A percentile compares a stretch with the other conserved stretches of the same genome.
These are phyloP conservation scores for Rosa chinensis DNA, from an alignment of 306 rosid genomes.

Conservation along the genomic window DNA sequence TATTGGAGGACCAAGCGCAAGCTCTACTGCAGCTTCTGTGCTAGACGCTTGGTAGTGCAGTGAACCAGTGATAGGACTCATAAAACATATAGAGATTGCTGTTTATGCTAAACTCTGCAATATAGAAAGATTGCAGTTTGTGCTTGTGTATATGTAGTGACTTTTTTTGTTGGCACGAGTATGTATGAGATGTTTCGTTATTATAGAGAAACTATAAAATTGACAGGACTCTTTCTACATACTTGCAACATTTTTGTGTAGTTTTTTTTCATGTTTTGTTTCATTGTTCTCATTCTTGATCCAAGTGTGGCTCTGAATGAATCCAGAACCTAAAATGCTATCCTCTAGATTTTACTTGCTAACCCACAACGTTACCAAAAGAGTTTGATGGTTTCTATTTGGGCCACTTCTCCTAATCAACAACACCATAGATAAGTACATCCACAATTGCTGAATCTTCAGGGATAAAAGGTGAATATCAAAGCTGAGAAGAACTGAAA, in stretches of 20 bases:
- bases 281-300: not conserved
- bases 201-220: not conserved
- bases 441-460: not conserved
- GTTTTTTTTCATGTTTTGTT: not conserved
- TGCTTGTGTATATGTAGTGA: not conserved
- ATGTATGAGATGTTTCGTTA: not conserved
- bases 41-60: constrained; percentile 37
- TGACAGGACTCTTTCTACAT: not conserved
- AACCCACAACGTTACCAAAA: not conserved
- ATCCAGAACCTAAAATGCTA: not conserved
- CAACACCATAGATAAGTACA: not conserved
- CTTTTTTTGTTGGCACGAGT: not conserved
- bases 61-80: constrained; percentile 2
- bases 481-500: not conserved
- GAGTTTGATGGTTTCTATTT: not conserved
- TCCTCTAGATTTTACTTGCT: not conserved
- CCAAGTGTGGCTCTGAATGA: not conserved
- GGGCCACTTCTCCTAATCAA: not conserved
- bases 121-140: not conserved
- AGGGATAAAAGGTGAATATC: not conserved
- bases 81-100: not conserved
- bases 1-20: constrained; percentile 62
- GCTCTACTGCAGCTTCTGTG: constrained; percentile 58
- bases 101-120: not conserved
- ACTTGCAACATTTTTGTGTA: not conserved